Base-by-base conservation (phyloP, 2,329 filamentous ascomycete species). In the Arthrobotrys pseudoclavata region DNA sequence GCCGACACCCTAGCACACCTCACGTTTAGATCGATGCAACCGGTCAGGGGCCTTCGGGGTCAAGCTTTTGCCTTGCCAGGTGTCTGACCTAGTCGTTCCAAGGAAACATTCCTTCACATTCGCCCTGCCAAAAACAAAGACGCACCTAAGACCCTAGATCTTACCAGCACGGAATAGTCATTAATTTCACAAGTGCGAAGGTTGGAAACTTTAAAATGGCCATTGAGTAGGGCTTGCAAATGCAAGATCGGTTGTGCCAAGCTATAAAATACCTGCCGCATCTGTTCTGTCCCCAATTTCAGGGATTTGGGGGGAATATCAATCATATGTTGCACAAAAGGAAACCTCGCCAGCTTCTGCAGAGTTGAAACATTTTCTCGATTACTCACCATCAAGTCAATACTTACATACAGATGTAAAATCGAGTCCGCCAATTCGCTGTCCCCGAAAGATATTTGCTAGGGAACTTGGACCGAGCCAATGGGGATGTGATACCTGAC, bases 41-140 rank as follows among this genome's bases (percentile, higher is more conserved):
- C 48, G 48, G 7, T 71, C 34, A 70, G 68, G 68, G 68, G 68
- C 48, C n/a, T 70, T 70, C 20, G 47, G 57, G 20, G 68, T 29
- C 57, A 71, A 71, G 57, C 68, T 64, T 63, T 61, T 53, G 42
- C 29, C 40, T 45, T 60, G 34, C 55, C 31, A 42, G 26, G 55
- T 42, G 22, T 60, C 34, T 42, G 18, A 60, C 34, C 34, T 24
- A 15, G 3, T 24, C 10, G 26, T 37, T 34, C n/a, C 6, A 22
- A 37, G 18, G 24, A 22, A 22, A 37, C n/a, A 12, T 37, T 57
- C 52, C 29, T 57, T 37, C 34, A 60, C 55, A 24, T 60, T 60
- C 55, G 55, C 55, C 26, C 55, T 60, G 34, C 31, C 2, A 45
- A 31, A 34, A 37, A 22, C n/a, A 29, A 10, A 10, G 5, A 40